Base-by-base conservation (phyloP, 23 red algal species). In the Gracilariopsis chorda region DNA sequence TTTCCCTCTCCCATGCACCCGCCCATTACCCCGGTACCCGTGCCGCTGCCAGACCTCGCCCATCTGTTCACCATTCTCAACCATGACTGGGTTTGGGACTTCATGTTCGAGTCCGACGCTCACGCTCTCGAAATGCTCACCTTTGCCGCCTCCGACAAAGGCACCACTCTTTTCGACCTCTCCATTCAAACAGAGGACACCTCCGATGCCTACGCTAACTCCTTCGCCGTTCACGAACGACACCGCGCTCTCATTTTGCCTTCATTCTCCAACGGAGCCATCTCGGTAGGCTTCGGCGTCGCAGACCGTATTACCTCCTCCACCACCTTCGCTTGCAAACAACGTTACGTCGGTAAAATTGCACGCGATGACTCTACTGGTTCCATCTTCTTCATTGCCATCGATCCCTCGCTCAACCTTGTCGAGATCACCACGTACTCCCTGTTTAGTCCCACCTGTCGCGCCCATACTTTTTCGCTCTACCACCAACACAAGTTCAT, bases 51-150 rank as follows among this genome's bases (percentile, higher is more conserved):
- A 1, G 43, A 55, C 49, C 35, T 80, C 29, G 82, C 68, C 25
- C 82, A 29, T 4, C 33, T 86, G 35, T 72, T 71, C 62, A 33
- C 36, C 6, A 34, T 86, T 9, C 82, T 86, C 62, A 53, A 55
- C 4, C 82, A 86, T 44, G 44, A 86, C 82, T 86, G 82, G 82
- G 82, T 86, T 43, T 86, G 63, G 39, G 32, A 72, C 32, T 86
- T 86, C 62, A 70, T 86, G 60, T 86, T 86, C 82, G 56, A 45
- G 39, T 53, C 60, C 21, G 57, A 71, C 58, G 40, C 36, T 9
- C 58, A 72, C 42, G 55, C 41, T 12, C 55, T 63, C 60, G 82
- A 86, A 2, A 64, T 69, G 59, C 61, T 86, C 36, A n/a, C 57
- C 36, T 62, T 68, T 42, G 82, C 82, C 19, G 82, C 40, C 44